Evolutionary conservation across 192 early-diverging fungal species (phyloP).

Genomic region (Backusella circina): DNA sequence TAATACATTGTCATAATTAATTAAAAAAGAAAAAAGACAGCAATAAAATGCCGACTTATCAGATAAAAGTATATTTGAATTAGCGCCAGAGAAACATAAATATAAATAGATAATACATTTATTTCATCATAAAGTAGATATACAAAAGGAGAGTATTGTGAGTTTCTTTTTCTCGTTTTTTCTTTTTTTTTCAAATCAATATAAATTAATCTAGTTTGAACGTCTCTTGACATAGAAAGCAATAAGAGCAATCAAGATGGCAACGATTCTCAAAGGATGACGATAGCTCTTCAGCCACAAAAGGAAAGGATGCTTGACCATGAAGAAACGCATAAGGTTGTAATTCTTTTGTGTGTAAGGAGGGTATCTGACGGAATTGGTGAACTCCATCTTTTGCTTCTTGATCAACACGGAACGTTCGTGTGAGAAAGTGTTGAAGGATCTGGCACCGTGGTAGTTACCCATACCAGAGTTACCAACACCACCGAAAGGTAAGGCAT

Average conservation of each 20-base stretch:
- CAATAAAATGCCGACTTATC: too few species aligned
- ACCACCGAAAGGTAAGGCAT: conserved; percentile 82
- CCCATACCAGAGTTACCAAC: conserved; percentile 85
- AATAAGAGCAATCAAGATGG: neutral
- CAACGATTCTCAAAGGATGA: neutral
- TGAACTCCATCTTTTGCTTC: conserved; percentile 32
- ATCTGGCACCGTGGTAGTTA: conserved; percentile 73
- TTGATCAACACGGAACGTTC: conserved; percentile 58
- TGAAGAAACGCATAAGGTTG: conserved; percentile 20
- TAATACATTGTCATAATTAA: too few species aligned
- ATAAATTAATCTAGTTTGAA: neutral
- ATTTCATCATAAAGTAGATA: neutral
- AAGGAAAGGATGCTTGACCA: conserved; percentile 13
- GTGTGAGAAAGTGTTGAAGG: conserved; percentile 82
- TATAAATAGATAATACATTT: neutral
- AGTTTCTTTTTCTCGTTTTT: neutral
- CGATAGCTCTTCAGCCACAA: neutral
- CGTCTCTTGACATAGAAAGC: neutral
- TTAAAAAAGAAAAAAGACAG: neutral
- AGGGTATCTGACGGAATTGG: conserved; percentile 24
- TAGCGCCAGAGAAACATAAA: neutral
- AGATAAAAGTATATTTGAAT: neutral
- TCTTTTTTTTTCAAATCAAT: neutral
- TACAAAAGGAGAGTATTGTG: neutral
- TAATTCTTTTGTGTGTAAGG: conserved; percentile 24